phyloP scores from a whole-genome alignment of 2,329 filamentous ascomycete genomes.

The Cordyceps sp. region DNA sequence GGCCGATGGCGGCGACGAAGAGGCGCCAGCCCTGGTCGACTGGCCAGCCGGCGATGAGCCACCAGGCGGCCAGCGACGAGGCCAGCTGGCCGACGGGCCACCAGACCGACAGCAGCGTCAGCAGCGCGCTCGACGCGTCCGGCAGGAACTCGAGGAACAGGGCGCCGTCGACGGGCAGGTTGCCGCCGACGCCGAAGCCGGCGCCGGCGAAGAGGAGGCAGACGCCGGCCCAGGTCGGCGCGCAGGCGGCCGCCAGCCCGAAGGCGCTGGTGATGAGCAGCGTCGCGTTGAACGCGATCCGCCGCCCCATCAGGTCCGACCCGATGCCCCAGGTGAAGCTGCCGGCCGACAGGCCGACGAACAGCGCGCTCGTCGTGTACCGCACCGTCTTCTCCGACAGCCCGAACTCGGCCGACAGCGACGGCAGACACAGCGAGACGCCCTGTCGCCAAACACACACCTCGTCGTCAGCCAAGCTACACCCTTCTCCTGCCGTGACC shows the following conservation, averaged over 20 bases:
- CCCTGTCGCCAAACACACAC: no score
- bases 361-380: no score
- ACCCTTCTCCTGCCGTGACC: no score
- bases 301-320: constrained; percentile 51
- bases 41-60: constrained; percentile 34
- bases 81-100: constrained; percentile 38
- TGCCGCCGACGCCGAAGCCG: constrained; percentile 41
- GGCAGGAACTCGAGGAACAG: constrained; percentile 36
- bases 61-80: constrained; percentile 28
- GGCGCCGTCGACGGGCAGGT: constrained; percentile 32
- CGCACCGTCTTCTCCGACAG: no score
- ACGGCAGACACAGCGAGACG: no score
- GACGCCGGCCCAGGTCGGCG: constrained; percentile 49
- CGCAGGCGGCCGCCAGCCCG: constrained; percentile 45
- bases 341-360: no score
- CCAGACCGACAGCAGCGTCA: constrained; percentile 27
- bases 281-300: constrained; percentile 51
- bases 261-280: constrained; percentile 43
- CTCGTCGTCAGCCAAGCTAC: no score
- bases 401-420: no score
- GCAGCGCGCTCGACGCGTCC: constrained; percentile 26
- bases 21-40: constrained; percentile 52
- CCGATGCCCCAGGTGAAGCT: constrained; percentile 53
- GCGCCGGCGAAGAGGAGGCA: constrained; percentile 46
- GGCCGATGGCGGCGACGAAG: constrained; percentile 53